A percentile compares a stretch with the other conserved stretches of the same genome.
These are phyloP conservation scores for Verticillium dahliae DNA, from an alignment of 2,329 filamentous ascomycete genomes.

Conservation along the genomic window DNA sequence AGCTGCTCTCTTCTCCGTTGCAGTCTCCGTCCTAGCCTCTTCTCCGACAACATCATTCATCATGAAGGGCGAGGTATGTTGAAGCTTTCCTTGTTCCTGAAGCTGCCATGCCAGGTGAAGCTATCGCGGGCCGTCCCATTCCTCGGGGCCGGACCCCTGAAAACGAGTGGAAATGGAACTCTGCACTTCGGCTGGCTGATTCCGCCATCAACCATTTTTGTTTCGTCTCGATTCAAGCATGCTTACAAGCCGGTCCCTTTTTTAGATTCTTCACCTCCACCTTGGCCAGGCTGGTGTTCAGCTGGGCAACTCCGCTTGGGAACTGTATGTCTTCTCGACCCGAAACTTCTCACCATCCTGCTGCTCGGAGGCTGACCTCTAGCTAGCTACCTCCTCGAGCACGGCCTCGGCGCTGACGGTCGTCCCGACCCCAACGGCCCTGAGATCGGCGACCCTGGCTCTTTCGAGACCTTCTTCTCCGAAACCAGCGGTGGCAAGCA, in stretches of 20 bases:
- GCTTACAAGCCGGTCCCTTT: neutral
- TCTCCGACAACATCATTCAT: slow-evolving; percentile 20
- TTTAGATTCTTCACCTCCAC: slow-evolving; percentile 57
- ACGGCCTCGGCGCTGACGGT: slow-evolving; percentile 61
- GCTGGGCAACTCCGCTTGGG: slow-evolving; percentile 70
- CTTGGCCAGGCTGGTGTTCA: slow-evolving; percentile 65
- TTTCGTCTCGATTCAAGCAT: neutral
- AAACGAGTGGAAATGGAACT: neutral
- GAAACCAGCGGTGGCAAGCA: slow-evolving; percentile 67
- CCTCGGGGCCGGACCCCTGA: neutral
- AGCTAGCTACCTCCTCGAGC: slow-evolving; percentile 63
- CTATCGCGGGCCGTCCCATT: neutral
- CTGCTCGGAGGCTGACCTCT: neutral
- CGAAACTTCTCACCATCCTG: neutral
- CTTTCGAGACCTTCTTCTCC: slow-evolving; percentile 68
- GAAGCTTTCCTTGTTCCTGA: neutral
- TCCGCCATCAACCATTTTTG: slow-evolving; percentile 1
- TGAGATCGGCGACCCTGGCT: slow-evolving; percentile 55
- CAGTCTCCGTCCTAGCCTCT: slow-evolving; percentile 13
- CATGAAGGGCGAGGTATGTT: slow-evolving; percentile 53
- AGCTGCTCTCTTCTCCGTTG: slow-evolving; percentile 16
- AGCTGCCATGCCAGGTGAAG: neutral
- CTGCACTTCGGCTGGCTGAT: neutral
- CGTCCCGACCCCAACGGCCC: slow-evolving; percentile 54
- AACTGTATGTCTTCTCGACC: slow-evolving; percentile 51